Evolutionary conservation across 495 filamentous ascomycete genomes (phyloP), one percentile per base, ranked within the genome.

Genomic region (Hypoxylon rickii): DNA sequence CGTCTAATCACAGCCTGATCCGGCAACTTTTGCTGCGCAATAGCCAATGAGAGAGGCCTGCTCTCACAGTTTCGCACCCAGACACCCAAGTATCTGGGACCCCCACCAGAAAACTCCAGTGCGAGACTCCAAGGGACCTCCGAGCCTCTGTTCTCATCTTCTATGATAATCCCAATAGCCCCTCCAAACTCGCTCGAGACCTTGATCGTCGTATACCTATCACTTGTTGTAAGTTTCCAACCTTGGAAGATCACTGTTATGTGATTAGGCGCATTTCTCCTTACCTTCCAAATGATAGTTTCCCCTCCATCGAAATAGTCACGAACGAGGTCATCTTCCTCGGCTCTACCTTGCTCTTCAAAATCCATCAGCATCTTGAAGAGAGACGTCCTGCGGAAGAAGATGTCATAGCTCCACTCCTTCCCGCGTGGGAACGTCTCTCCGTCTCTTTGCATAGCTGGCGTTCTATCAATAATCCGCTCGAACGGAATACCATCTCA

Each of bases 311-410:
- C 48, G 12, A 59, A 59, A 13, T 16, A 59, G 17, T 59, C 43
- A 10, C 47, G 36, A 3, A 59, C 43, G 10, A 48, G 48, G 8
- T 42, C 41, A 8, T 58, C 47, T 3, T 13, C 15, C 8, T 58
- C 41, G 11, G 11, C 37, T 34, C 32, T 36, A 6, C 56, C 50
- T 8, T 53, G n/a, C 18, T 60, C 51, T 37, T 29, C n/a, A 12
- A 60, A 49, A 4, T 60, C 56, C 2, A 44, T 31, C 10, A 60
- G 11, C 49, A 60, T 43, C 15, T 22, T 17, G 12, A 49, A 2
- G 20, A 60, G 37, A 7, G 56, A 60, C 31, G 53, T 60, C 44
- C 51, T 43, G 8, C 49, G 44, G 44, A 60, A 60, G 43, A 54
- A 54, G n/a, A 60, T 19, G 16, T 39, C 49, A 13, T 21, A 60